These are phyloP conservation scores for Pyrenula aspistea DNA, from an alignment of 495 filamentous ascomycete genomes.

Conservation along the genomic window DNA sequence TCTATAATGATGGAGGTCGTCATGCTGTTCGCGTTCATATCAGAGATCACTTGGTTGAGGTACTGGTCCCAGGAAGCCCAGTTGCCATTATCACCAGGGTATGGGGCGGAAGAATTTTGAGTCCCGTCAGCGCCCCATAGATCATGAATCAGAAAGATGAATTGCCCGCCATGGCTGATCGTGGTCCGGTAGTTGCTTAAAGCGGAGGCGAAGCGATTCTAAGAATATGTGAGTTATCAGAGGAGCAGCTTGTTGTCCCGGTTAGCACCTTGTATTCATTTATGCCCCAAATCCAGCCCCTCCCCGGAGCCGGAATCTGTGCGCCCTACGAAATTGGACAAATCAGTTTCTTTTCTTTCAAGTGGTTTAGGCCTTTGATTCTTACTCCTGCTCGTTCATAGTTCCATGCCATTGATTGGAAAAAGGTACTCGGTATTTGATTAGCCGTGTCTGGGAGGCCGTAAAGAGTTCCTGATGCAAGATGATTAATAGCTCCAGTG, in stretches of 20 bases:
- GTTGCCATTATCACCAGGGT: conserved; percentile 23
- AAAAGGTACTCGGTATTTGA: conserved; percentile 14
- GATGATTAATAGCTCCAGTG: not conserved
- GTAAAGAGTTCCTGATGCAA: conserved; percentile 14
- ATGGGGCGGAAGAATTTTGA: conserved; percentile 5
- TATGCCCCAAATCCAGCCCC: conserved; percentile 23
- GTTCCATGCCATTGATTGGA: conserved; percentile 17
- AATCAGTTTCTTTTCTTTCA: no score
- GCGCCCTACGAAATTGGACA: no score
- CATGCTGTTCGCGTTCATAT: conserved; percentile 16
- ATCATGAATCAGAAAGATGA: conserved; percentile 23
- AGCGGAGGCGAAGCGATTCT: conserved; percentile 17
- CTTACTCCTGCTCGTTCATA: conserved; percentile 18
- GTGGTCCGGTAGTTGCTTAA: conserved; percentile 20
- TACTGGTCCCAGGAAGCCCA: conserved; percentile 20
- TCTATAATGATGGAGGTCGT: conserved; percentile 14
- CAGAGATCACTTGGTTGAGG: conserved; percentile 14
- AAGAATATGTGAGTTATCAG: not conserved
- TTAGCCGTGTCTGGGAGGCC: conserved; percentile 12
- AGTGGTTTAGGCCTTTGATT: no score
- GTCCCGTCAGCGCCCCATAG: conserved; percentile 21
- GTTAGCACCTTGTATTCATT: conserved; percentile 15
- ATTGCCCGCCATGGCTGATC: conserved; percentile 15
- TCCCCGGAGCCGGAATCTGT: conserved; percentile 14
- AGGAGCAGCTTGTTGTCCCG: not conserved